A percentile compares a stretch with the other conserved stretches of the same genome.
Conservation (phyloP, 2,329 filamentous ascomycete species). For the Nemania sp. region DNA sequence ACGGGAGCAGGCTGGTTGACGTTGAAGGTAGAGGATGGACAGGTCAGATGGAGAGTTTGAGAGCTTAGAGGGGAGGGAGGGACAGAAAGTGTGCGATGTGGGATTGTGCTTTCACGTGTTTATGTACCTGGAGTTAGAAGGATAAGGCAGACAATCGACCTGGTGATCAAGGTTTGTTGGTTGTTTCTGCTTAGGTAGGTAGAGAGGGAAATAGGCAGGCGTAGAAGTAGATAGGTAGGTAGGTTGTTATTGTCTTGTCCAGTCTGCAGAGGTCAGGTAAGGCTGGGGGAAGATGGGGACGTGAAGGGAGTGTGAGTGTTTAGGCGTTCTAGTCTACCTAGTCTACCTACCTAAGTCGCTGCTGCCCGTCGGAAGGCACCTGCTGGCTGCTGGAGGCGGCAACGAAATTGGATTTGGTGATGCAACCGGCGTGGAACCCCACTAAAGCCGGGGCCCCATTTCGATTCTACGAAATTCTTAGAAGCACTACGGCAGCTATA, state of each 20-base stretch:
- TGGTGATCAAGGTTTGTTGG: neutral
- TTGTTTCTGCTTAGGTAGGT: neutral
- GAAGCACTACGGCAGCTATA: constrained; percentile 37
- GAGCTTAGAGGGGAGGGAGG: neutral
- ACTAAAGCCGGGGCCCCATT: constrained; percentile 37
- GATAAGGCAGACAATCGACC: neutral
- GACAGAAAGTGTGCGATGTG: neutral
- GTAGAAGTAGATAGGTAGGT: neutral
- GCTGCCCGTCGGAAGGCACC: neutral
- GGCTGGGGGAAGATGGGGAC: constrained; percentile 32
- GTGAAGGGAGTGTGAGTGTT: constrained; percentile 6
- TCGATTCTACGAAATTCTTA: constrained; percentile 43
- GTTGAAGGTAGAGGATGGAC: neutral
- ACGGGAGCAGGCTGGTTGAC: constrained; percentile 3
- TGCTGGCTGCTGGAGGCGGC: constrained; percentile 20
- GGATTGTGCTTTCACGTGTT: neutral
- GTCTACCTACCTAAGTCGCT: no score
- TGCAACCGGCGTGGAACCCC: constrained; percentile 41
- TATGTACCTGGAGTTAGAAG: constrained; percentile 13
- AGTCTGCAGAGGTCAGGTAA: constrained; percentile 27
- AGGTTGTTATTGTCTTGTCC: neutral
- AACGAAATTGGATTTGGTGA: constrained; percentile 38
- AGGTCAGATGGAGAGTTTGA: neutral
- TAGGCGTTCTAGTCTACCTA: no score
- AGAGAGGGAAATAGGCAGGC: neutral